Conservation (phyloP, 1,139 yeast genomes). For the Scheffersomyces stambukii region DNA sequence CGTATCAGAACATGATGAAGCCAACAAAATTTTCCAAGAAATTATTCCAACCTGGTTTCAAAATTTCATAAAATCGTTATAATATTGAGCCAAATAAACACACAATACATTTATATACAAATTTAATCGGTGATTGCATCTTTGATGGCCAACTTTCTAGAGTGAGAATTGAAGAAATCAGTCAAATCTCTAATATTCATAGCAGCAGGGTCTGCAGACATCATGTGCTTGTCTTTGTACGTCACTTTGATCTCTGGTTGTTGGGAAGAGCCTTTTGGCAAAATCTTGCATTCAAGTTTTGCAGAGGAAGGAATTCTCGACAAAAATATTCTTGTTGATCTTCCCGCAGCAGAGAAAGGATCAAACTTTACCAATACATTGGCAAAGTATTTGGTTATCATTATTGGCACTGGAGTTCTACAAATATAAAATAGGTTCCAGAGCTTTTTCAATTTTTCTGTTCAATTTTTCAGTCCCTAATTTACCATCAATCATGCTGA, state of each 20-base stretch:
- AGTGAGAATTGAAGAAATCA: slow-evolving; percentile 61
- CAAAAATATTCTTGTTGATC: slow-evolving; percentile 74
- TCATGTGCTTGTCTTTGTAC: slow-evolving; percentile 73
- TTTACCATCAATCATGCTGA: no score
- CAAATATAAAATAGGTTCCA: background rate
- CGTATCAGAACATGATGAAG: slow-evolving; percentile 3
- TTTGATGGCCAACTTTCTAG: slow-evolving; percentile 62
- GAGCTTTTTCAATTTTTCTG: slow-evolving; percentile 4
- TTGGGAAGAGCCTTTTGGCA: slow-evolving; percentile 40
- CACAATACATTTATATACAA: background rate
- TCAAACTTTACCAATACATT: slow-evolving; percentile 75
- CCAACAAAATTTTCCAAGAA: slow-evolving; percentile 9
- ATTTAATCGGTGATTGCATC: slow-evolving; percentile 47
- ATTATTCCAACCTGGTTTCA: slow-evolving; percentile 18
- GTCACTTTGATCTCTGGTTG: slow-evolving; percentile 72
- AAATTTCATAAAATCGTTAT: slow-evolving; percentile 7
- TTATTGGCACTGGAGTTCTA: slow-evolving; percentile 15
- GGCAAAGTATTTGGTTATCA: slow-evolving; percentile 85
- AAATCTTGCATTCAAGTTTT: slow-evolving; percentile 53
- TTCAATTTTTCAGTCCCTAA: slow-evolving; percentile 1
- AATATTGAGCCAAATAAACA: background rate
- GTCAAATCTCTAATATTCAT: slow-evolving; percentile 52
- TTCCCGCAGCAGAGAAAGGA: slow-evolving; percentile 73
- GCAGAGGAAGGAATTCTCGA: slow-evolving; percentile 74
- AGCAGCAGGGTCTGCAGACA: slow-evolving; percentile 63